These are phyloP conservation scores for Xerocomellus chrysenteron DNA, from an alignment of 768 basidiomycete species.

Conservation along the genomic window DNA sequence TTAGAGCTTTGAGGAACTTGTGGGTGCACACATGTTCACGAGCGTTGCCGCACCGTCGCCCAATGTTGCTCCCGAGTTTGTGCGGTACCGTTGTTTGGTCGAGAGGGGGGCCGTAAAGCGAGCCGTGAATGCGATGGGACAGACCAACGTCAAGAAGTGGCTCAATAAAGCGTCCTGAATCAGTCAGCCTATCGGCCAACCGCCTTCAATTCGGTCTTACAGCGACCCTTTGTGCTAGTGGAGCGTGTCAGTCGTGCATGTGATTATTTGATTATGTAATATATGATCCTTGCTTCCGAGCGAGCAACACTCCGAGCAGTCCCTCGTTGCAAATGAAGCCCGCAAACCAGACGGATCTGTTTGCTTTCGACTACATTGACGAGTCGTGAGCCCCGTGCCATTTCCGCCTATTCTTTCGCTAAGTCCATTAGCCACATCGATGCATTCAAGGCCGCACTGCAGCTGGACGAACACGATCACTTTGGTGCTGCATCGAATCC, in stretches of 20 bases:
- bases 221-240: too few relatives aligned
- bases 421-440: constrained; percentile 53
- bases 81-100: constrained; percentile 68
- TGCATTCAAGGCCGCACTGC: constrained; percentile 76
- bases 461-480: constrained; percentile 49
- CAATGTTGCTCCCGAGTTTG: constrained; percentile 63
- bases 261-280: constrained; percentile 23
- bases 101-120: constrained; percentile 65
- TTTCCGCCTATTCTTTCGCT: background rate
- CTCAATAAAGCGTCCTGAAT: constrained; percentile 48
- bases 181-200: too few relatives aligned
- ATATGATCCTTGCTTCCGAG: background rate
- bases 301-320: background rate
- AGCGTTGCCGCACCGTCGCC: constrained; percentile 47
- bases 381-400: constrained; percentile 54
- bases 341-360: constrained; percentile 16
- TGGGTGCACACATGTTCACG: constrained; percentile 55
- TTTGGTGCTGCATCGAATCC: constrained; percentile 22
- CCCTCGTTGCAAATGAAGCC: constrained; percentile 11
- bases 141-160: constrained; percentile 78
- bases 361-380: constrained; percentile 63
- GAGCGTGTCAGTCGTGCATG: too few relatives aligned
- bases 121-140: constrained; percentile 62
- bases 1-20: constrained; percentile 78
- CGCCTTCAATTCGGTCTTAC: too few relatives aligned